Evolutionary conservation across 306 rosid genomes (phyloP).

Genomic region (Cucumis melo): DNA sequence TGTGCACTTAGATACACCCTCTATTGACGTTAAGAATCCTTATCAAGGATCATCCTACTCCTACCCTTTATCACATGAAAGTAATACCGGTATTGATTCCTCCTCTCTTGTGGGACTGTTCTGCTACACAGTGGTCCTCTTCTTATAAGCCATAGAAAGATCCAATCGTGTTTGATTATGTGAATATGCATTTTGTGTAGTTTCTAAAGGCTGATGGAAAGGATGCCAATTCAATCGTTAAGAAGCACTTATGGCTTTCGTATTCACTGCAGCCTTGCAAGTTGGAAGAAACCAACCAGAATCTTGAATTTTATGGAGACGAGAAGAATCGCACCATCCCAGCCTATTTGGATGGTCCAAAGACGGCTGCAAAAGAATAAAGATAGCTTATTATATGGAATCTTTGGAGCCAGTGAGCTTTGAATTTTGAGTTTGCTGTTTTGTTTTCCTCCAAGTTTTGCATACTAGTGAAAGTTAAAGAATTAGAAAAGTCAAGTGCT

Average conservation of each 20-base stretch:
- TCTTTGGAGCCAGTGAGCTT: background rate
- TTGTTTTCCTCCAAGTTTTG: background rate
- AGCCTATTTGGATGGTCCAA: constrained; percentile 1
- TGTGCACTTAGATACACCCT: background rate
- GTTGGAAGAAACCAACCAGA: background rate
- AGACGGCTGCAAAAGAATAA: background rate
- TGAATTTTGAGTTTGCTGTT: background rate
- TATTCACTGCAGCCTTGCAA: background rate
- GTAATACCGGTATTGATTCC: background rate
- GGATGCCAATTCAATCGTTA: background rate
- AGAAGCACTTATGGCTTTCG: background rate
- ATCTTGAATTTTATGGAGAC: background rate
- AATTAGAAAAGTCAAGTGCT: background rate
- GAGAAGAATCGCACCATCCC: background rate
- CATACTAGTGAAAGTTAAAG: background rate
- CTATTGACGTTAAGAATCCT: background rate
- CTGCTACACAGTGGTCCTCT: background rate
- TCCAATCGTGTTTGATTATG: background rate
- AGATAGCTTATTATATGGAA: background rate
- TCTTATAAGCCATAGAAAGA: background rate
- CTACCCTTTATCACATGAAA: background rate
- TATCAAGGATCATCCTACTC: background rate
- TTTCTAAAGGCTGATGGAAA: background rate
- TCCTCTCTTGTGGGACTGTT: background rate
- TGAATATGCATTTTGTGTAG: background rate